Base-by-base conservation (phyloP, 768 basidiomycete species). In the Russula emetica region DNA sequence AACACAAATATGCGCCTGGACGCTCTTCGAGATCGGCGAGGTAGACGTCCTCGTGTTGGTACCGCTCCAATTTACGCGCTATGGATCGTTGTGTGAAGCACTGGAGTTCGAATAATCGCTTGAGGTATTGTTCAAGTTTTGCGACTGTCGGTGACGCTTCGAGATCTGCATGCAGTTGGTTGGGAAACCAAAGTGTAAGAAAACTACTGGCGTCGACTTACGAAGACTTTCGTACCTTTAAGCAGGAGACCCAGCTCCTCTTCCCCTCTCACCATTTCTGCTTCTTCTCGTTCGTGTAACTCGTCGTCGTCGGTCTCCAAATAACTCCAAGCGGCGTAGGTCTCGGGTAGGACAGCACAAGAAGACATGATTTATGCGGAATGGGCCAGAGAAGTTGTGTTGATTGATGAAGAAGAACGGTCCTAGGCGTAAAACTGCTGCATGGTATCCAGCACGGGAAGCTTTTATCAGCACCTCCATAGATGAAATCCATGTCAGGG, bases 21-120 rank as follows among this genome's bases (percentile, higher is more conserved):
- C 60, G 60, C 20, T 42, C 60, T 54, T 61, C 60, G 22, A 58
- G 2, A 26, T 58, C 50, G 5, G 51, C 42, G 10, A 18, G 16
- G 51, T 57, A 58, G 30, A 45, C 8, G 0, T 58, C 34, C 6
- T 28, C 32, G 50, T 26, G 14, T 44, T 10, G 42, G 1, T 44
- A 36, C 13, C 42, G 44, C 32, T 63, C 32, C 51, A 38, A 6
- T 20, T 5, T 22, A 26, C 34, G 51, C 2, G 57, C 42, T 2
- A 22, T 20, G 7, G 51, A 63, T 14, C 36, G 2, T 8, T 53
- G 42, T 22, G 30, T 28, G 34, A 58, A 45, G n/a, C 20, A 9
- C 6, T 30, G 20, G 51, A 58, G 42, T 20, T 47, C 42, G 16
- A 45, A 18, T 16, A 9, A 13, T 8, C 7, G 56, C 26, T 47